Percentiles rank a stretch among this genome's conserved stretches.
phyloP scores from a whole-genome alignment of 768 basidiomycete genomes.

The Mycena indigotica region DNA sequence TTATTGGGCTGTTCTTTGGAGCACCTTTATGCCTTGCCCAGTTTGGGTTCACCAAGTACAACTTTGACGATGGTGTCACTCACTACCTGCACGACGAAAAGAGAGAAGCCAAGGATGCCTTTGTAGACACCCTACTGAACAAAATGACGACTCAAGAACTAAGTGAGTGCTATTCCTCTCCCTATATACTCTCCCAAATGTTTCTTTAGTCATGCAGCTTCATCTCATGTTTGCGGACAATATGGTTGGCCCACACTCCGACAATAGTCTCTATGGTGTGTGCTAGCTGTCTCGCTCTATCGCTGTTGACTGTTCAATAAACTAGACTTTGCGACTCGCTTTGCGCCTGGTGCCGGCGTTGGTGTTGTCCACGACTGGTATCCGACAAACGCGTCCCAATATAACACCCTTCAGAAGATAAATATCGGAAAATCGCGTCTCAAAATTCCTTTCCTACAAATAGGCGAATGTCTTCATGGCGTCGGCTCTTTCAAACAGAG shows the following conservation, averaged over 20 bases:
- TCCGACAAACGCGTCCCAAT: conserved; percentile 23
- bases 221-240: conserved; percentile 26
- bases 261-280: conserved; percentile 17
- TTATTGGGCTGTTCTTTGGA: conserved; percentile 9
- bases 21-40: conserved; percentile 8
- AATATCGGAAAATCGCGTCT: conserved; percentile 26
- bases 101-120: conserved; percentile 15
- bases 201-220: conserved; percentile 15
- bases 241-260: conserved; percentile 17
- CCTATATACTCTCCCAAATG: neutral
- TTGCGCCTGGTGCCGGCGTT: conserved; percentile 11
- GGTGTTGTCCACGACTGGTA: conserved; percentile 24
- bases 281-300: conserved; percentile 1
- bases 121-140: conserved; percentile 18
- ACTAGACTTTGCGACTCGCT: neutral
- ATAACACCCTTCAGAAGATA: conserved; percentile 25
- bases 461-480: conserved; percentile 30
- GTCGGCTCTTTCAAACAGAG: conserved; percentile 29
- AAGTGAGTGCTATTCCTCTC: conserved; percentile 5
- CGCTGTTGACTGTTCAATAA: neutral
- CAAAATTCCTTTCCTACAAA: conserved; percentile 26
- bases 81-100: conserved; percentile 11
- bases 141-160: conserved; percentile 20
- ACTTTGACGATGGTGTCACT: conserved; percentile 15
- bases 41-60: conserved; percentile 13